Percentiles rank a stretch among this genome's conserved stretches.
Evolutionary conservation across 345 rosid species (phyloP).

Genomic region (Salix koriyanagi): DNA sequence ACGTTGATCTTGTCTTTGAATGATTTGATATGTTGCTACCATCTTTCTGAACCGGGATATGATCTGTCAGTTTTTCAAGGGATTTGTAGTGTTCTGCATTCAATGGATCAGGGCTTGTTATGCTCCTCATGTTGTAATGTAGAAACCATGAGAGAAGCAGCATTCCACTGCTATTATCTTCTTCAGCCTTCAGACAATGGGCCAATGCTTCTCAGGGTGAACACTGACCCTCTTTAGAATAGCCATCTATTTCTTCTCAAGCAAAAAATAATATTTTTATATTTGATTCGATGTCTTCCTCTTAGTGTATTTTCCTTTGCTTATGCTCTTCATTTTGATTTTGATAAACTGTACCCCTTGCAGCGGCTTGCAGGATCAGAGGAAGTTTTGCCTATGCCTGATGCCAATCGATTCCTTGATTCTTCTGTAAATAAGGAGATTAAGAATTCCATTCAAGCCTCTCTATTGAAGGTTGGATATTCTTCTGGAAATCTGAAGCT

Average conservation of each 20-base stretch:
- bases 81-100: constrained; percentile 58
- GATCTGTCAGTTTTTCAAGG: constrained; percentile 68
- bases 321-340: constrained; percentile 5
- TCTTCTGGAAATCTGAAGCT: not conserved
- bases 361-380: constrained; percentile 84
- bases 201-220: constrained; percentile 90
- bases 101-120: constrained; percentile 76
- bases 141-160: constrained; percentile 51
- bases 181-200: constrained; percentile 88
- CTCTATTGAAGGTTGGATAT: constrained; percentile 48
- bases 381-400: constrained; percentile 59
- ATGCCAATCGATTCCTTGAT: constrained; percentile 37
- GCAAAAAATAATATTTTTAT: not conserved
- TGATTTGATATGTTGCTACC: constrained; percentile 5
- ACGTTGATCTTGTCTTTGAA: not conserved
- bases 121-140: constrained; percentile 65
- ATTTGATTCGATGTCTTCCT: not conserved
- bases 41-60: constrained; percentile 3
- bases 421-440: constrained; percentile 50
- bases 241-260: constrained; percentile 4
- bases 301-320: constrained; percentile 2
- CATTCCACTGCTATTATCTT: constrained; percentile 65
- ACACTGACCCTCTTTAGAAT: constrained; percentile 7
- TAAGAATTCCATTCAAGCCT: constrained; percentile 51
- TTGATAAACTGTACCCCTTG: constrained; percentile 26